Percentiles rank a stretch among this genome's conserved stretches.
These are phyloP conservation scores for Spirogloea muscicola DNA, from an alignment of 139 green algal genomes.

Conservation along the genomic window DNA sequence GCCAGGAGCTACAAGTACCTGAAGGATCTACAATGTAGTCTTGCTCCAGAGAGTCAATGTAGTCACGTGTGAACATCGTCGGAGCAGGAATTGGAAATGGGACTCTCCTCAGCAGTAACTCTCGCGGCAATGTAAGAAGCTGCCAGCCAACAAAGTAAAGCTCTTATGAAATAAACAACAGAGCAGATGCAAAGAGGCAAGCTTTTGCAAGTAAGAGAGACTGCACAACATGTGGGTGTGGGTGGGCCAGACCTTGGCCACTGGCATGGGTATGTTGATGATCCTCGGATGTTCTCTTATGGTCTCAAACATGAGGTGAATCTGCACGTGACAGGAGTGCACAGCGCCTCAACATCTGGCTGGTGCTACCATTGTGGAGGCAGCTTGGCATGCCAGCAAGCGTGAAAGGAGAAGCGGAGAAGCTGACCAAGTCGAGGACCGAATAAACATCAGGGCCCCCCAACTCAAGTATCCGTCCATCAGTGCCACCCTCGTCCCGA, in stretches of 20 bases:
- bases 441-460: constrained; percentile 77
- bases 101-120: constrained; percentile 22
- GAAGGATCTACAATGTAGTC: constrained; percentile 29
- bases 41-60: constrained; percentile 36
- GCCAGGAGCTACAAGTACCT: neutral
- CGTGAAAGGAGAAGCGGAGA: neutral
- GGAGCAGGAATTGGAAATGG: constrained; percentile 33
- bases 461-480: constrained; percentile 81
- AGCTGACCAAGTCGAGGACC: constrained; percentile 29
- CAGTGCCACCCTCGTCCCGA: constrained; percentile 45
- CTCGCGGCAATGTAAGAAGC: constrained; percentile 29
- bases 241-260: constrained; percentile 32
- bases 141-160: no score
- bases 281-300: constrained; percentile 34
- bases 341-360: no score
- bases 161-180: no score
- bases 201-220: neutral
- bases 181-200: neutral
- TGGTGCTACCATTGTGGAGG: no score
- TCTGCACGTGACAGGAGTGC: no score
- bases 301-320: constrained; percentile 46
- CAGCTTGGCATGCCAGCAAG: no score
- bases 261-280: constrained; percentile 22
- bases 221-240: neutral
- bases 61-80: constrained; percentile 41